Base-by-base conservation (phyloP, 805 yeast species). In the Pichia eremophila region DNA sequence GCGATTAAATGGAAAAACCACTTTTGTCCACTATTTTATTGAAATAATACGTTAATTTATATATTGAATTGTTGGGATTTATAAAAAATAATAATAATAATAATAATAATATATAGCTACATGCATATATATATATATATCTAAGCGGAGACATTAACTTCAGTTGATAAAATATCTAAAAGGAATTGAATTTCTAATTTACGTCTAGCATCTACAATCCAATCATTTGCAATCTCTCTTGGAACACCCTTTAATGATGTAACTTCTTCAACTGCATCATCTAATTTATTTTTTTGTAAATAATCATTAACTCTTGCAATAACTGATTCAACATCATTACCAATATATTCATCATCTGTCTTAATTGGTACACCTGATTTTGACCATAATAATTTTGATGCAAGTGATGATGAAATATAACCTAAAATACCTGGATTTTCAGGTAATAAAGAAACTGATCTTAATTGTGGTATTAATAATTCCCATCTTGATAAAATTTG, bases 401-500 rank as follows among this genome's bases (percentile, higher is more conserved):
- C 85, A 9, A 88, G 47, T 54, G 75, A 72, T 17, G 98, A 90
- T 8, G 95, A 76, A 40, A 89, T 64, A 66, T 93, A 96, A 31
- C 96, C 98, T 57, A 91, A 77, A 46, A 93, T 76, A 60, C 99
- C 99, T 27, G 99, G 95, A 60, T 91, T 86, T 57, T 95, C 95
- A 47, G 98, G 97, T 52, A 90, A 77, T 57, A 93, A 70, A 5
- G 96, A 81, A 8, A 95, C 90, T 31, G 88, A 79, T 65, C 95
- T 82, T 61, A 93, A 78, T 68, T 91, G 95, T 15, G 95, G 93
- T 22, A 76, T 81, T 50, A 93, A 73, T 46, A 81, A 69, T 54
- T 80, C 78, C 86, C 95, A 87, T 59, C 95, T 80, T 39, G 85
- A 73, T 51, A 83, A 74, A 41, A 89, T 72, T 67, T 89, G 96